Evolutionary conservation across 1,139 yeast genomes (phyloP).

Genomic region (Blastobotrys capitulatus): DNA sequence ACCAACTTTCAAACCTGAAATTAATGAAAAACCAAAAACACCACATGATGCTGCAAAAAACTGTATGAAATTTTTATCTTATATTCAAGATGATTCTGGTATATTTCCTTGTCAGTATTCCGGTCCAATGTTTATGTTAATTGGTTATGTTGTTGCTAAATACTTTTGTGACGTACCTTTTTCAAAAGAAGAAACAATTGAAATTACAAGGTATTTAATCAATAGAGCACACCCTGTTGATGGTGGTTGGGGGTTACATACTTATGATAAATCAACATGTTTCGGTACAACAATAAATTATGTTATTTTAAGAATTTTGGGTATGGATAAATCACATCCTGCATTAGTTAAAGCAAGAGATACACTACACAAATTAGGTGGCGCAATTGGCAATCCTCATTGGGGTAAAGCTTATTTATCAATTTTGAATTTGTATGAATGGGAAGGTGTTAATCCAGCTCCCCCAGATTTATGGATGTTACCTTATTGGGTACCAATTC

Average conservation of each 20-base stretch:
- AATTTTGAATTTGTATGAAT: slow-evolving; percentile 69
- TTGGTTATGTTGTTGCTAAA: slow-evolving; percentile 75
- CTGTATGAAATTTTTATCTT: slow-evolving; percentile 65
- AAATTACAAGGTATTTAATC: slow-evolving; percentile 75
- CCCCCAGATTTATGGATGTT: slow-evolving; percentile 93
- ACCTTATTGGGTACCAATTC: slow-evolving; percentile 76
- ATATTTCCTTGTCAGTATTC: slow-evolving; percentile 88
- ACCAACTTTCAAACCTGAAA: slow-evolving; percentile 39
- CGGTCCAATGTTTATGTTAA: slow-evolving; percentile 97
- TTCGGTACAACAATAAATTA: slow-evolving; percentile 92
- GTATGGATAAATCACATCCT: slow-evolving; percentile 66
- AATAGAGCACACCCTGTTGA: slow-evolving; percentile 95
- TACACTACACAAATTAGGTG: slow-evolving; percentile 70
- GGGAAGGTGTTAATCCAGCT: slow-evolving; percentile 98
- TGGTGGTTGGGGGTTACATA: slow-evolving; percentile 99
- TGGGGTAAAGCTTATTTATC: slow-evolving; percentile 98
- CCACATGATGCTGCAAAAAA: slow-evolving; percentile 64
- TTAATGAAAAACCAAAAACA: slow-evolving; percentile 26
- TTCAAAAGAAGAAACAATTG: slow-evolving; percentile 51
- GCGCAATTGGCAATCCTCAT: slow-evolving; percentile 87
- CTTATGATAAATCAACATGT: slow-evolving; percentile 87
- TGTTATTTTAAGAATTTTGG: slow-evolving; percentile 69
- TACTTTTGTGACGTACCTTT: slow-evolving; percentile 67
- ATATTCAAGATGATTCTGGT: slow-evolving; percentile 72
- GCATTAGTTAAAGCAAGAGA: slow-evolving; percentile 74